Conservation (phyloP, 2,329 filamentous ascomycete species). For the Camillea tinctor region DNA sequence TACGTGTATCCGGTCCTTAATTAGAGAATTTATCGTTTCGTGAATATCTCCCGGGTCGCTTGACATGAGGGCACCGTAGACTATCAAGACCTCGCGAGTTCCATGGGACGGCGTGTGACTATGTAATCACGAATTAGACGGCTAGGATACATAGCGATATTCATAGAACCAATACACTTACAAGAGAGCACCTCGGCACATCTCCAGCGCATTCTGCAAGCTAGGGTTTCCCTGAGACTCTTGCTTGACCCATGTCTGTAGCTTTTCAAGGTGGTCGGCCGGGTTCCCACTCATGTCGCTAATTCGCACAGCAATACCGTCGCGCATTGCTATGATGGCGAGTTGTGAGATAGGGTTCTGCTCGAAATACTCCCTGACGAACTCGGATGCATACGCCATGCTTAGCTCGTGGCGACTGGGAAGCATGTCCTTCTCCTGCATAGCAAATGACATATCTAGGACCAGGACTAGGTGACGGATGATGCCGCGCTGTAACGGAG, state of each 20-base stretch:
- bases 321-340: slow-evolving; percentile 87
- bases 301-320: slow-evolving; percentile 81
- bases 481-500: slow-evolving; percentile 91
- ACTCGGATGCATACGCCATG: slow-evolving; percentile 79
- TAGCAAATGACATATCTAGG: slow-evolving; percentile 87
- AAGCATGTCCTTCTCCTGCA: slow-evolving; percentile 91
- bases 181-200: slow-evolving; percentile 90
- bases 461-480: slow-evolving; percentile 94
- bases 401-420: slow-evolving; percentile 83
- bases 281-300: slow-evolving; percentile 92
- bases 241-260: slow-evolving; percentile 64
- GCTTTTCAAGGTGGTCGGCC: slow-evolving; percentile 76
- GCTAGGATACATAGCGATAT: slow-evolving; percentile 4
- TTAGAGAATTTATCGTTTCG: slow-evolving; percentile 76
- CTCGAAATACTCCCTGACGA: slow-evolving; percentile 93
- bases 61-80: slow-evolving; percentile 87
- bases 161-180: slow-evolving; percentile 37
- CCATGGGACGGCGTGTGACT: slow-evolving; percentile 90
- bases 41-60: slow-evolving; percentile 95
- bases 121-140: slow-evolving; percentile 13
- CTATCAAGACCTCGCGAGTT: slow-evolving; percentile 86
- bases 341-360: slow-evolving; percentile 98
- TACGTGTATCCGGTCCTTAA: slow-evolving; percentile 81
- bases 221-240: slow-evolving; percentile 75
- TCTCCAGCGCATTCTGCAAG: slow-evolving; percentile 92